These are phyloP conservation scores for Sarocladium oryzae DNA, from an alignment of 2,329 filamentous ascomycete genomes.

Conservation along the genomic window DNA sequence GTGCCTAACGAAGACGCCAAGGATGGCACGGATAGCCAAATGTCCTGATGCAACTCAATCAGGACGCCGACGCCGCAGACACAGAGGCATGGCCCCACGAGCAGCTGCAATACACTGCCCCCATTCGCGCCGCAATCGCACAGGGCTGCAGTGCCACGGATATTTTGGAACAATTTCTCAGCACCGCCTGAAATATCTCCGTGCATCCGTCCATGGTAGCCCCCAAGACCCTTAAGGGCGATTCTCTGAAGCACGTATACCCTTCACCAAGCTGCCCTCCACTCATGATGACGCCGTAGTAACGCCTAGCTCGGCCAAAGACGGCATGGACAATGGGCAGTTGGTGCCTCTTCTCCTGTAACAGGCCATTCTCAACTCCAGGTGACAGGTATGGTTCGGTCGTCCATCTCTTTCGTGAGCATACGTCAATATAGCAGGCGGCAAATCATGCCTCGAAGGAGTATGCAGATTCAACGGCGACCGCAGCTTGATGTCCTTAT, in stretches of 20 bases:
- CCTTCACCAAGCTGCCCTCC: background rate
- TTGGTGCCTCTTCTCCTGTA: too few relatives aligned
- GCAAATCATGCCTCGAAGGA: too few relatives aligned
- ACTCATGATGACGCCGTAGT: constrained; percentile 1
- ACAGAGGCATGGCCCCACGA: background rate
- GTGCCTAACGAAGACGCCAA: background rate
- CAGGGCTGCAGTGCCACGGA: background rate
- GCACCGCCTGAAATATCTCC: background rate
- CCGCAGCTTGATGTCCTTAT: too few relatives aligned
- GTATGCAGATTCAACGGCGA: too few relatives aligned
- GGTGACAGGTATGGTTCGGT: too few relatives aligned
- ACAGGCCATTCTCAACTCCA: too few relatives aligned
- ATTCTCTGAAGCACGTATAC: background rate
- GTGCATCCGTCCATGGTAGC: too few relatives aligned
- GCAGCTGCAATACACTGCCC: background rate
- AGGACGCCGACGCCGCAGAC: background rate
- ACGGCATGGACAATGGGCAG: background rate
- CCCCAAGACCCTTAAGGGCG: background rate
- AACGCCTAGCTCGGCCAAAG: background rate
- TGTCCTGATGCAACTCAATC: background rate
- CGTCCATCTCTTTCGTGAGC: too few relatives aligned
- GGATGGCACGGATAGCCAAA: too few relatives aligned
- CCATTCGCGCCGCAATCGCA: background rate
- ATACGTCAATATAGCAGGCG: too few relatives aligned
- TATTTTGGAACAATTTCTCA: background rate